These are phyloP conservation scores for Pisolithus orientalis DNA, from an alignment of 768 basidiomycete species.

Conservation along the genomic window DNA sequence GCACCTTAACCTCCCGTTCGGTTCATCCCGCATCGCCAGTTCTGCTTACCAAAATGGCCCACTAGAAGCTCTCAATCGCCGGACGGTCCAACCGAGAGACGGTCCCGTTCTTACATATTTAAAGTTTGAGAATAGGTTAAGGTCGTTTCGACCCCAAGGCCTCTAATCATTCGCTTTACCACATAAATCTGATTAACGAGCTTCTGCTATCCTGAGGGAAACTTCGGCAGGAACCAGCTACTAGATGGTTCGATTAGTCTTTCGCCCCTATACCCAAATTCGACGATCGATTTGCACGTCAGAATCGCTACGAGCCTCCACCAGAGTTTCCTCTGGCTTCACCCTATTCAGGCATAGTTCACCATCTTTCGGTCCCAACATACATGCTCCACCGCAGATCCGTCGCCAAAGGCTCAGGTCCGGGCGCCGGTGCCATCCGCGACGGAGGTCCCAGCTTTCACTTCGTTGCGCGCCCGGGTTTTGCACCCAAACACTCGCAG, in stretches of 20 bases:
- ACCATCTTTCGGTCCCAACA: too few relatives aligned
- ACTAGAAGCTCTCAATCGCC: constrained; percentile 65
- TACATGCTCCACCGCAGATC: too few relatives aligned
- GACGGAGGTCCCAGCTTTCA: constrained; percentile 60
- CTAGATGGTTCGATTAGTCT: constrained; percentile 95
- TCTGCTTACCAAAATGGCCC: constrained; percentile 71
- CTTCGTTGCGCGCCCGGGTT: constrained; percentile 67
- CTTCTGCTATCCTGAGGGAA: constrained; percentile 54
- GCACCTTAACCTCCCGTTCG: too few relatives aligned
- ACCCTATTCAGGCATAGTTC: too few relatives aligned
- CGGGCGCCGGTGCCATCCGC: constrained; percentile 69
- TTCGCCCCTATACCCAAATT: constrained; percentile 95
- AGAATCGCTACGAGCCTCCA: constrained; percentile 32
- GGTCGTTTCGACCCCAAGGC: too few relatives aligned
- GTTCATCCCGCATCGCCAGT: constrained; percentile 64
- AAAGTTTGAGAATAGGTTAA: too few relatives aligned
- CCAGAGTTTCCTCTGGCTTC: too few relatives aligned
- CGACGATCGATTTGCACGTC: constrained; percentile 94
- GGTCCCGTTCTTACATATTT: constrained; percentile 35
- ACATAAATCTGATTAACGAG: too few relatives aligned
- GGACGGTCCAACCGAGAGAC: constrained; percentile 44
- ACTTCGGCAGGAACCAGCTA: constrained; percentile 91
- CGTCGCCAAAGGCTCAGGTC: constrained; percentile 51
- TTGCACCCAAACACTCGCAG: constrained; percentile 74
- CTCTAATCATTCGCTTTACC: too few relatives aligned